Evolutionary conservation across 1,284 basidiomycete species (phyloP), one percentile per base, ranked within the genome.

Genomic region (Microbotryum lychnidis-dioicae): DNA sequence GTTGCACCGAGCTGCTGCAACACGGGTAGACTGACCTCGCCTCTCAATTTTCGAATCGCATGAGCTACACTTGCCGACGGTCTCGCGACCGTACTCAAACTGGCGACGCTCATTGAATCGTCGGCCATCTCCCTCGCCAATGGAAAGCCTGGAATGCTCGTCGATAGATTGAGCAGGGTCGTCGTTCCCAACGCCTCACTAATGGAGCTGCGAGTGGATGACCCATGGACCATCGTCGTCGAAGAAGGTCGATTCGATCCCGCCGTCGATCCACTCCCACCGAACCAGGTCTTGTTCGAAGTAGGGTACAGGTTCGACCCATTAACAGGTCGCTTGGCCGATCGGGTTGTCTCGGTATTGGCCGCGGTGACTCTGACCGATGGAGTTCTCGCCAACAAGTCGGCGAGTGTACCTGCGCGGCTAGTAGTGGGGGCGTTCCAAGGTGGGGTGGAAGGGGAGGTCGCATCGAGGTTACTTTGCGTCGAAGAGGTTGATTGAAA

Each of bases 11-110:
- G 50, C 44, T 23, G 18, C 27, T 14, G 14, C 27, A 71, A 79
- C 44, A 68, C 83, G 85, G 87, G 44, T 37, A 72, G 12, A 62
- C 77, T 58, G 4, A 76, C 77, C 82, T 93, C 90, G 53, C 91
- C 91, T 56, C 89, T 80, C 72, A 94, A 83, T 64, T 89, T 80
- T 66, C 90, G 79, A 64, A 94, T 93, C 27, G 91, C 87, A 76
- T 91, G 90, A 37, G 87, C 91, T 1, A 91, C 90, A 16, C 87
- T 91, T 18, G 82, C 85, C 8, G 86, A 84, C 66, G 84, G 86
- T 86, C 55, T 86, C 68, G n/a, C 72, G 66, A 10, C 64, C 54
- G 37, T 72, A n/a, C 64, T 62, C 44, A 51, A 61, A 72, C 85
- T 88, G 42, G 80, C 79, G 21, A 82, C 77, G 3, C 87, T 90